Conservation (phyloP, 768 basidiomycete genomes). For the Suillus subaureus region DNA sequence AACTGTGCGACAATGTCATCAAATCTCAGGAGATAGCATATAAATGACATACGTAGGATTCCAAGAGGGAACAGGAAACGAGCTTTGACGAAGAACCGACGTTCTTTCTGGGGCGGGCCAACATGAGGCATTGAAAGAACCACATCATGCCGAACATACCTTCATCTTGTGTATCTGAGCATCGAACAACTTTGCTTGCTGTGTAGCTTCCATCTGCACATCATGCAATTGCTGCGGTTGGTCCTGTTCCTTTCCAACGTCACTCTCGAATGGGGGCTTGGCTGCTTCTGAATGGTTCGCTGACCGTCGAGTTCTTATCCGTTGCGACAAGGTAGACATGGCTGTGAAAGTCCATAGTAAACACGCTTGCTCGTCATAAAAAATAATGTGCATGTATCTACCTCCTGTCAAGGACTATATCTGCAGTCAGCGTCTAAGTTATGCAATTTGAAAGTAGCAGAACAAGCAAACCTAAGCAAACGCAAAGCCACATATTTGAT, state of each 20-base stretch:
- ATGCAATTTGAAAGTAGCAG: not conserved
- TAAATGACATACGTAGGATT: conserved; percentile 50
- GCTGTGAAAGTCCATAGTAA: not conserved
- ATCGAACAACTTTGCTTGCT: conserved; percentile 26
- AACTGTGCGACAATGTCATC: conserved; percentile 42
- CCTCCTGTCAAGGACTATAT: not conserved
- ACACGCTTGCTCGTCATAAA: not conserved
- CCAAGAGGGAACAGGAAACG: conserved; percentile 76
- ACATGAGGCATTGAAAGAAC: not conserved
- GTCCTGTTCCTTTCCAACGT: conserved; percentile 1
- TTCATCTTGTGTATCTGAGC: conserved; percentile 30
- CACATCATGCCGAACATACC: conserved; percentile 13
- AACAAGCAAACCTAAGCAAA: not conserved
- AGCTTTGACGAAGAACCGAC: conserved; percentile 27
- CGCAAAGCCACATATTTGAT: not conserved
- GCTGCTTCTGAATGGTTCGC: conserved; percentile 6
- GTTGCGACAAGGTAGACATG: conserved; percentile 29
- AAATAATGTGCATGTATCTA: not conserved
- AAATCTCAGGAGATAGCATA: conserved; percentile 3
- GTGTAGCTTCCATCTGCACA: conserved; percentile 24
- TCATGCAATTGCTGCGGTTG: conserved; percentile 12
- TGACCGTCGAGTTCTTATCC: conserved; percentile 35
- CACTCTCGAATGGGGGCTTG: conserved; percentile 13
- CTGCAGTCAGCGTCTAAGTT: not conserved
- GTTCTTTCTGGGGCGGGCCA: conserved; percentile 14